Percentiles rank a stretch among this genome's conserved stretches.
phyloP scores from a whole-genome alignment of 768 basidiomycete genomes.

The Mrakia hoshinonis region DNA sequence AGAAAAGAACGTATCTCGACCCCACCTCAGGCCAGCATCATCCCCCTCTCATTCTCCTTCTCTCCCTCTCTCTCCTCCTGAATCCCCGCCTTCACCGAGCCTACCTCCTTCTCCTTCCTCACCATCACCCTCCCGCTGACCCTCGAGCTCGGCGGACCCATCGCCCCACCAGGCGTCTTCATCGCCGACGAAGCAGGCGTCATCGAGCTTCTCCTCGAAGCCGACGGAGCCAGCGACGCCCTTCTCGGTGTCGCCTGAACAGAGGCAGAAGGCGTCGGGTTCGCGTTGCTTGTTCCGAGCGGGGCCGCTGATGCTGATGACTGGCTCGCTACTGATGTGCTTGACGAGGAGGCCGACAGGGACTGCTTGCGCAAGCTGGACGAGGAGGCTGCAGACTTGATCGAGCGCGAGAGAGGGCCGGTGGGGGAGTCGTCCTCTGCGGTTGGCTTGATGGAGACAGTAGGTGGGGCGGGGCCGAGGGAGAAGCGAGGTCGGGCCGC shows the following conservation, averaged over 20 bases:
- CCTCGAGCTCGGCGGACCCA: not conserved
- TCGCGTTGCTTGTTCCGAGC: not conserved
- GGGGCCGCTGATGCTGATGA: not conserved
- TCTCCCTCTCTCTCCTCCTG: not conserved
- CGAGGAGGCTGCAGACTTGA: not conserved
- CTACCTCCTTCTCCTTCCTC: not conserved
- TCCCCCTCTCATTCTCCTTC: not conserved
- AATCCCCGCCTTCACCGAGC: not conserved
- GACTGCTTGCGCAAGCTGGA: not conserved
- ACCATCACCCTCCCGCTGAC: conserved; percentile 6
- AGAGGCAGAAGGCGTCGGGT: not conserved
- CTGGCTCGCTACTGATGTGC: not conserved
- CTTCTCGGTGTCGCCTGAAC: not conserved
- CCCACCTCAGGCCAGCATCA: not conserved
- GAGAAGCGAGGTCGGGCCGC: not conserved
- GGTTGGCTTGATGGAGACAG: not conserved
- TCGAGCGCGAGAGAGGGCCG: not conserved
- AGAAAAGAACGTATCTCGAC: no score
- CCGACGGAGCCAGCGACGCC: not conserved
- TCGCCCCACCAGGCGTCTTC: not conserved
- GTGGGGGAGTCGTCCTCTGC: not conserved
- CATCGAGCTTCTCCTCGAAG: not conserved
- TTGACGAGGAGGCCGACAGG: not conserved
- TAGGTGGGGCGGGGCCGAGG: not conserved
- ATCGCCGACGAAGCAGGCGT: not conserved